These are phyloP conservation scores for Kitagawia praeruptora DNA, from an alignment of 129 eudicot genomes.

Conservation along the genomic window DNA sequence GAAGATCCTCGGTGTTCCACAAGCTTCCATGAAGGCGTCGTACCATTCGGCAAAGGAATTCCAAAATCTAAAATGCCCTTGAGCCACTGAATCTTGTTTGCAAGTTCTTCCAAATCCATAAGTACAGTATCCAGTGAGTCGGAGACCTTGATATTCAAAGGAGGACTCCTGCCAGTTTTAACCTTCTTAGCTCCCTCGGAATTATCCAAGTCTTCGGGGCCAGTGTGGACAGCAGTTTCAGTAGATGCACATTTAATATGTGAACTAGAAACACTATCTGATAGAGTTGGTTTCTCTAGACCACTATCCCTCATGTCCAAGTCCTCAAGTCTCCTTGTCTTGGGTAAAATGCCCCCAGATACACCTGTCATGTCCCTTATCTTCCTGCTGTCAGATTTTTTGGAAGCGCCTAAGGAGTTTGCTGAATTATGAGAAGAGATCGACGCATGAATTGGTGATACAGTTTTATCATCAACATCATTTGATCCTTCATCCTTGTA, in stretches of 20 bases:
- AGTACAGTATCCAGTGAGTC: constrained; percentile 42
- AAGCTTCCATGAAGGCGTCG: constrained; percentile 34
- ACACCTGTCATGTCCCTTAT: neutral
- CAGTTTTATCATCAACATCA: constrained; percentile 6
- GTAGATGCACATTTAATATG: constrained; percentile 8
- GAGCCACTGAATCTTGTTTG: constrained; percentile 54
- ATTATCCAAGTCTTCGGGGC: constrained; percentile 4
- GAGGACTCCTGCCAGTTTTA: constrained; percentile 1
- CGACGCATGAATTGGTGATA: constrained; percentile 13
- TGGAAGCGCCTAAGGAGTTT: constrained; percentile 10
- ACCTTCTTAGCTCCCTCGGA: constrained; percentile 17
- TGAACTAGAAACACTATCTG: constrained; percentile 23
- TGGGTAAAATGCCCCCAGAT: constrained; percentile 4
- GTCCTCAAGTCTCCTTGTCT: constrained; percentile 6
- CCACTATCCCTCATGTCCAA: constrained; percentile 10
- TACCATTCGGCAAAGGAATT: constrained; percentile 18
- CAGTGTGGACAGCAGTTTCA: constrained; percentile 9
- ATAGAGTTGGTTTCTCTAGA: constrained; percentile 10
- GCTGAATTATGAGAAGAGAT: constrained; percentile 21
- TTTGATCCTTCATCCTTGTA: constrained; percentile 11
- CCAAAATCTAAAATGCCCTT: constrained; percentile 31
- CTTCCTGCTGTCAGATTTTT: constrained; percentile 7
- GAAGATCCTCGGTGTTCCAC: constrained; percentile 24
- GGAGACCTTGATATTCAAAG: constrained; percentile 16
- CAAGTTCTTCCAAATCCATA: constrained; percentile 60